Conservation (phyloP, 768 basidiomycete species). For the Melanogaster broomeanus region DNA sequence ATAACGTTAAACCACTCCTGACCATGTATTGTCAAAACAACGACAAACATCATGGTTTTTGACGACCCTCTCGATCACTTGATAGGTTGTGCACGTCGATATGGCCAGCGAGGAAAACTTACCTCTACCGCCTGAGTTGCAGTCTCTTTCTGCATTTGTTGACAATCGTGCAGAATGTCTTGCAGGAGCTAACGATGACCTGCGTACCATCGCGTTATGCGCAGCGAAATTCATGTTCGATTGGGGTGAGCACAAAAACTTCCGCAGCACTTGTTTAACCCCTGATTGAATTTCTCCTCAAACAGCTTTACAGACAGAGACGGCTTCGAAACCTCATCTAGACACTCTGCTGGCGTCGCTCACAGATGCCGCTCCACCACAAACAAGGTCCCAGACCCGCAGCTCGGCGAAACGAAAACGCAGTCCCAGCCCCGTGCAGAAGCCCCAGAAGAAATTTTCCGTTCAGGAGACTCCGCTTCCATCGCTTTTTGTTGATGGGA, state of each 20-base stretch:
- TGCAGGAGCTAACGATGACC: constrained; percentile 51
- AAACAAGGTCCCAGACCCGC: constrained; percentile 68
- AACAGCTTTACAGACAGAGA: constrained; percentile 70
- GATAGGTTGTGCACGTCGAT: background rate
- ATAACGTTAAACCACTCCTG: too few species aligned
- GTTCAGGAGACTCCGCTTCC: constrained; percentile 71
- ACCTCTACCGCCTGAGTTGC: constrained; percentile 44
- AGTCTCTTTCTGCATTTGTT: constrained; percentile 52
- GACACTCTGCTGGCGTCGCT: constrained; percentile 66
- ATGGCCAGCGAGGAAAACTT: constrained; percentile 23
- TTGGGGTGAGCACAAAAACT: constrained; percentile 50
- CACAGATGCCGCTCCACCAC: constrained; percentile 65
- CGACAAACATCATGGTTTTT: too few species aligned
- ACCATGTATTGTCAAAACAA: too few species aligned
- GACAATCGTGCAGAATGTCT: constrained; percentile 56
- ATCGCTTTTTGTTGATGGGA: constrained; percentile 71
- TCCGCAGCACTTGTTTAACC: constrained; percentile 2
- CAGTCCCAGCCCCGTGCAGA: constrained; percentile 40
- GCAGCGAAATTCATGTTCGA: constrained; percentile 81
- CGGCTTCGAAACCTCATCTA: constrained; percentile 62
- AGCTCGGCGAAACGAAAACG: constrained; percentile 38
- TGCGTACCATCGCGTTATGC: constrained; percentile 57
- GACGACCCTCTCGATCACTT: too few species aligned
- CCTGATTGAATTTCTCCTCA: background rate
- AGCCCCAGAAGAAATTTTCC: constrained; percentile 31